Percentiles rank a stretch among this genome's conserved stretches.
These are phyloP conservation scores for Sporopachydermia lactativora DNA, from an alignment of 805 yeast species.

Conservation along the genomic window DNA sequence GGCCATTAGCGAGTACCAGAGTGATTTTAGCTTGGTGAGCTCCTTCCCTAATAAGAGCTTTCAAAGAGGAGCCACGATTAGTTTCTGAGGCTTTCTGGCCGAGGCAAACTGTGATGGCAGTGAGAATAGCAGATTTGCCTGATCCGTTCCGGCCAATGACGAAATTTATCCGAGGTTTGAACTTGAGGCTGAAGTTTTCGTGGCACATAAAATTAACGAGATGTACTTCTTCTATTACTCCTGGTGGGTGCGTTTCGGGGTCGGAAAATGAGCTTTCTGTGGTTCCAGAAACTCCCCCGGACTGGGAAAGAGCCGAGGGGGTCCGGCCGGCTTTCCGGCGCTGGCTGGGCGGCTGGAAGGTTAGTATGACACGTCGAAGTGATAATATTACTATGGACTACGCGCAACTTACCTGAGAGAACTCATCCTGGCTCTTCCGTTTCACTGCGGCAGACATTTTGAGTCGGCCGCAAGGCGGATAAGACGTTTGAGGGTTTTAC, in stretches of 20 bases:
- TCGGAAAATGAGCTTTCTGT: not conserved
- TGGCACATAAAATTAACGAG: slow-evolving; percentile 80
- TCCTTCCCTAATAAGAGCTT: slow-evolving; percentile 66
- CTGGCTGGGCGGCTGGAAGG: no score
- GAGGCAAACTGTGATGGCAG: slow-evolving; percentile 75
- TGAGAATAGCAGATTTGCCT: slow-evolving; percentile 79
- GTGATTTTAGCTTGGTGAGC: slow-evolving; percentile 50
- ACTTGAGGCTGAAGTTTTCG: slow-evolving; percentile 53
- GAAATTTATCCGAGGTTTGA: slow-evolving; percentile 74
- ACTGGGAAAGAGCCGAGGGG: no score
- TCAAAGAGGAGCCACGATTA: slow-evolving; percentile 63
- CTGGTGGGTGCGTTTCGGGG: slow-evolving; percentile 28
- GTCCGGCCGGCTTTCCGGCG: no score
- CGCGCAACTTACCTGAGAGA: no score
- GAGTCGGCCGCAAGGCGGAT: no score
- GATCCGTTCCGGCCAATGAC: slow-evolving; percentile 86
- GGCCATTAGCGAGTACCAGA: slow-evolving; percentile 52
- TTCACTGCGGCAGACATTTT: no score
- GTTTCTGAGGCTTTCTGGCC: slow-evolving; percentile 87
- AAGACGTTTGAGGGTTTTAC: no score
- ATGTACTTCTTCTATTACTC: slow-evolving; percentile 49
- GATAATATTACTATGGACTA: no score
- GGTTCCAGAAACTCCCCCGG: no score
- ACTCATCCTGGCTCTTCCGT: no score
- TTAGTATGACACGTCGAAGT: no score